Conservation (phyloP, 2,329 filamentous ascomycete genomes). For the Elsinoe necatrix region DNA sequence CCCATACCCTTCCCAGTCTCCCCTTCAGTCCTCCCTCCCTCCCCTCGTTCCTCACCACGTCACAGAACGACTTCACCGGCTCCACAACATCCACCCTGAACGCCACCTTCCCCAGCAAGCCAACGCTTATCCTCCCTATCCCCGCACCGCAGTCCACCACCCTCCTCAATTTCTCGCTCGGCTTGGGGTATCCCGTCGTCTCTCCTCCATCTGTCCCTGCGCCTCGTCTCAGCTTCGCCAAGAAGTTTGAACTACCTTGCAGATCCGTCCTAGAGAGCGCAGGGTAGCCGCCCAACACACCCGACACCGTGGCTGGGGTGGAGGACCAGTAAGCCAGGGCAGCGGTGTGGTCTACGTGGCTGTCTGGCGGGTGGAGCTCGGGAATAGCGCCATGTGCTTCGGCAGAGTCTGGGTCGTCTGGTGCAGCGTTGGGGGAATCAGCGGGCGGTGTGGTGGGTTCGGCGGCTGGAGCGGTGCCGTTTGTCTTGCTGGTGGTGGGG, state of each 20-base stretch:
- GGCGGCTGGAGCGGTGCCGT: background rate
- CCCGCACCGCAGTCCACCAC: constrained; percentile 57
- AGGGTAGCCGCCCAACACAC: constrained; percentile 72
- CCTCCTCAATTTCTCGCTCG: constrained; percentile 28
- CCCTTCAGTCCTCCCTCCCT: constrained; percentile 27
- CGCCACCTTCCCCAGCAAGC: constrained; percentile 64
- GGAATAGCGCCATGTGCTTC: background rate
- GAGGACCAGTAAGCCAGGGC: constrained; percentile 45
- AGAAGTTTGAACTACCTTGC: constrained; percentile 59
- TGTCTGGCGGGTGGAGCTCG: constrained; percentile 28
- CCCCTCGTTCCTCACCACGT: constrained; percentile 41
- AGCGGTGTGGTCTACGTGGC: constrained; percentile 36
- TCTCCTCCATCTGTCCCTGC: background rate
- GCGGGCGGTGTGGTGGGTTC: constrained; percentile 9
- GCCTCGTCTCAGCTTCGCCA: constrained; percentile 53
- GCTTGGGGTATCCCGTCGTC: constrained; percentile 23
- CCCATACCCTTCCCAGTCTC: constrained; percentile 54
- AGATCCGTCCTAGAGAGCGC: constrained; percentile 63
- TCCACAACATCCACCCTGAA: constrained; percentile 72
- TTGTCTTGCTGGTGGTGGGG: background rate
- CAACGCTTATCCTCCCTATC: constrained; percentile 74
- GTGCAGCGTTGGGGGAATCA: background rate
- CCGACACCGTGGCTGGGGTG: constrained; percentile 50
- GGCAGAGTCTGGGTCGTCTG: background rate
- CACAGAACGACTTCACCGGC: constrained; percentile 74